Evolutionary conservation across 2,329 filamentous ascomycete genomes (phyloP).

Genomic region (Aspergillus sp.): DNA sequence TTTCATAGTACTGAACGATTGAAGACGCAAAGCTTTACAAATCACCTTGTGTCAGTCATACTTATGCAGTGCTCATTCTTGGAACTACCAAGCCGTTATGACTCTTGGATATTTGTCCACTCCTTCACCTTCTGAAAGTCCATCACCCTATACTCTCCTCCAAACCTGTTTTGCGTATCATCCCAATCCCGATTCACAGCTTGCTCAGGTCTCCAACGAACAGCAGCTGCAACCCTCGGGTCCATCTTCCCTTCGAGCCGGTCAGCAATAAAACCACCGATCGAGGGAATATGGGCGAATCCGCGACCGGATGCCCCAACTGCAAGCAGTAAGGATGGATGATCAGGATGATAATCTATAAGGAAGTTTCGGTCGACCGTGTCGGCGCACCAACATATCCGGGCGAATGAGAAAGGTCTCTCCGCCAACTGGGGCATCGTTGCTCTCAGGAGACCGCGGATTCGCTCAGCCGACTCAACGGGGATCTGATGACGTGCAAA

Average conservation of each 20-base stretch:
- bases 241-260: slow-evolving; percentile 48
- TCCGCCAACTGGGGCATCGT: slow-evolving; percentile 56
- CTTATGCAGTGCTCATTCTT: background rate
- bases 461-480: slow-evolving; percentile 47
- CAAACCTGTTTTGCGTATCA: slow-evolving; percentile 50
- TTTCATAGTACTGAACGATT: background rate
- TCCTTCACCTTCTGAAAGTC: slow-evolving; percentile 47
- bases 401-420: slow-evolving; percentile 53
- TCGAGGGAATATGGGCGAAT: slow-evolving; percentile 50
- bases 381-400: slow-evolving; percentile 61
- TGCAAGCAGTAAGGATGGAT: slow-evolving; percentile 46
- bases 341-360: slow-evolving; percentile 52
- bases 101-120: slow-evolving; percentile 38
- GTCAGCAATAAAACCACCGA: slow-evolving; percentile 54
- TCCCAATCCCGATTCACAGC: slow-evolving; percentile 49
- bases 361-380: slow-evolving; percentile 57
- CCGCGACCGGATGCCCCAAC: slow-evolving; percentile 29
- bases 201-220: slow-evolving; percentile 55
- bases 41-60: background rate
- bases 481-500: slow-evolving; percentile 50
- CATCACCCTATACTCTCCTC: slow-evolving; percentile 51
- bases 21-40: too few species aligned
- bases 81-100: background rate
- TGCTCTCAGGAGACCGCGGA: slow-evolving; percentile 53
- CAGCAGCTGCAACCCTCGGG: slow-evolving; percentile 40